These are phyloP conservation scores for Corynespora cassiicola DNA, from an alignment of 2,329 filamentous ascomycete species.

Conservation along the genomic window DNA sequence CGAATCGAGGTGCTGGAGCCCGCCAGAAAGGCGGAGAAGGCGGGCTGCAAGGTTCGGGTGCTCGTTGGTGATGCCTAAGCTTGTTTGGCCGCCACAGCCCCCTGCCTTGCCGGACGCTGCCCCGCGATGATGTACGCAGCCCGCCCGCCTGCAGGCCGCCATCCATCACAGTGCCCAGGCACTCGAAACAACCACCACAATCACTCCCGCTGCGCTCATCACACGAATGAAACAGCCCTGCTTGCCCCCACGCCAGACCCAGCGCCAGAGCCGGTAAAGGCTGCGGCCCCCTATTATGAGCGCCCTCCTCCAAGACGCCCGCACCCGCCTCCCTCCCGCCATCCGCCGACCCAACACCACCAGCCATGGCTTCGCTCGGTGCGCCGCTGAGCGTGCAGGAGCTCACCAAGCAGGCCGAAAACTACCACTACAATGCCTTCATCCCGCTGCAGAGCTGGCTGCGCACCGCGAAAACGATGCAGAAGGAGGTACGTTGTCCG, in stretches of 20 bases:
- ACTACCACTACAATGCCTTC: slow-evolving; percentile 80
- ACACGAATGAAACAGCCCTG: slow-evolving; percentile 38
- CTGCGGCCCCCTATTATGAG: slow-evolving; percentile 2
- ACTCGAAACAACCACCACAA: slow-evolving; percentile 25
- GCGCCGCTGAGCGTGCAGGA: slow-evolving; percentile 76
- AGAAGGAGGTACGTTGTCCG: slow-evolving; percentile 73
- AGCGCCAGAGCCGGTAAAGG: too few species aligned
- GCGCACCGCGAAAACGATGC: slow-evolving; percentile 77
- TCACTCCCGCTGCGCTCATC: too few species aligned
- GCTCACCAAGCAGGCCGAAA: slow-evolving; percentile 75
- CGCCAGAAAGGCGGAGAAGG: too few species aligned
- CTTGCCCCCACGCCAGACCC: slow-evolving; percentile 19
- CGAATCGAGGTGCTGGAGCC: too few species aligned
- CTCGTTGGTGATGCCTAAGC: slow-evolving; percentile 20
- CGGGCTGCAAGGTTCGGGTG: too few species aligned
- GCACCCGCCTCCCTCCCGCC: slow-evolving; percentile 5
- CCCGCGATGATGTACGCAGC: slow-evolving; percentile 31
- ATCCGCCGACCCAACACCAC: slow-evolving; percentile 11
- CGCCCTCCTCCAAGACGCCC: background rate
- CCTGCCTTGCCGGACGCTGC: slow-evolving; percentile 20
- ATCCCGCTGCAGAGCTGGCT: slow-evolving; percentile 84
- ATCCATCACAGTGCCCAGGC: slow-evolving; percentile 2
- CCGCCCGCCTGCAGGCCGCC: slow-evolving; percentile 5
- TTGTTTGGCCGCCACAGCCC: slow-evolving; percentile 4
- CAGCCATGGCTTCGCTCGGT: slow-evolving; percentile 35